Base-by-base conservation (phyloP, 2,329 filamentous ascomycete species). In the Pseudogymnoascus sp. region DNA sequence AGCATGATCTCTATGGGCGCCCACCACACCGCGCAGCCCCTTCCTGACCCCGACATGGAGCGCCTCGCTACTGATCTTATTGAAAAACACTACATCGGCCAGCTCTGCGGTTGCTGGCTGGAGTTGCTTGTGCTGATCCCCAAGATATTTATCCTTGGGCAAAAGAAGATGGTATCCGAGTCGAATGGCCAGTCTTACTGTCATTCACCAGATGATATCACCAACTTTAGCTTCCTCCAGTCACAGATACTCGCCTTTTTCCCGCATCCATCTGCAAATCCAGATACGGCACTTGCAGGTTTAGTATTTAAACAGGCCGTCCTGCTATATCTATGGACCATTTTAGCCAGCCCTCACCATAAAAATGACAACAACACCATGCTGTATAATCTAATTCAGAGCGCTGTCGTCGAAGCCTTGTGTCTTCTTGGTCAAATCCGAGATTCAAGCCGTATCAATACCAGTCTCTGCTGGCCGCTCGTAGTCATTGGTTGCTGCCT, bases 1-100 rank as follows among this genome's bases (percentile, higher is more conserved):
- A 80, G 78, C 67, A 79, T 80, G 74, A 78, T 81, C 50, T 79
- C 79, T 0, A 76, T 78, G 33, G 65, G 76, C 53, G 68, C 71
- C 0, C 67, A 70, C n/a, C 67, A 72, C 35, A 68, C 65, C 14
- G 69, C 69, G 0, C 70, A 74, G n/a, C 66, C 72, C 0, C 68
- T 75, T 3, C 67, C 76, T 11, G 74, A 70, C 47, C 70, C 70
- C 0, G 67, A 72, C 1, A 72, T 77, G 6, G 70, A 74, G 56
- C 65, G 67, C 8, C 63, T 70, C 31, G 76, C 73, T 4, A 70
- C 68, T 1, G 65, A 66, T 1, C 68, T 77, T 0, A 68, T 73
- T 0, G 66, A 68, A 0, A 68, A 68, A 8, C 70, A 71, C 6
- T 77, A 77, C 38, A 66, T 74, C 2, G 76, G 76, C 14, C 73